These are phyloP conservation scores for Vitis rotundifolia DNA, from an alignment of 164 flowering plant genomes.

Conservation along the genomic window DNA sequence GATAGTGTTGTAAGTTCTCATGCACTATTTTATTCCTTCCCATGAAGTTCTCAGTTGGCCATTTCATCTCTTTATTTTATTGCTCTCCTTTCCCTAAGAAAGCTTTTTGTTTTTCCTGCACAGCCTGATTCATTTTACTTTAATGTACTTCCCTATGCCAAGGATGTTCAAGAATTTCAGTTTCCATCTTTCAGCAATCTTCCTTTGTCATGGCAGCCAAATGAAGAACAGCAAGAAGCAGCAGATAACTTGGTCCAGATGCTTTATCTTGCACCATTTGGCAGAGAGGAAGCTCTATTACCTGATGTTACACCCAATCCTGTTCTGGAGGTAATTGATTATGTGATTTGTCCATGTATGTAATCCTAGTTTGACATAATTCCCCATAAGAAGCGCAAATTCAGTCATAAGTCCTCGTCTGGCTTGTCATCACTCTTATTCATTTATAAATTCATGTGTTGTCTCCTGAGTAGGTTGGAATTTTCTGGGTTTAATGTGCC, in stretches of 20 bases:
- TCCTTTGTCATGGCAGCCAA: constrained; percentile 75
- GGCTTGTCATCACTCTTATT: too few species aligned
- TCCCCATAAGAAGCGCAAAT: background rate
- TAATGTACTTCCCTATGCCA: constrained; percentile 93
- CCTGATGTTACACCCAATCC: constrained; percentile 95
- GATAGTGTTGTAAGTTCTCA: constrained; percentile 58
- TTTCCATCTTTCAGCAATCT: constrained; percentile 83
- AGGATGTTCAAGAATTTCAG: constrained; percentile 94
- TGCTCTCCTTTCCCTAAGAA: background rate
- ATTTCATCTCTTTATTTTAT: too few species aligned
- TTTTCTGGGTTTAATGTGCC: too few species aligned
- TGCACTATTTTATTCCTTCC: constrained; percentile 6
- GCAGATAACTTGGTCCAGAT: constrained; percentile 78
- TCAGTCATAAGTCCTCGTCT: too few species aligned
- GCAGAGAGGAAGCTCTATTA: constrained; percentile 60
- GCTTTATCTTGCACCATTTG: constrained; percentile 86
- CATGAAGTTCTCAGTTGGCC: background rate
- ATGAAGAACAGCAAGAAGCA: constrained; percentile 75
- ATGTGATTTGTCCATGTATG: background rate
- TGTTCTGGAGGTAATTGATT: constrained; percentile 67
- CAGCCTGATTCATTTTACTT: constrained; percentile 97
- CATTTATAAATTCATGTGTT: too few species aligned
- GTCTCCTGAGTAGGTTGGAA: too few species aligned
- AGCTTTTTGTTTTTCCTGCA: constrained; percentile 16
- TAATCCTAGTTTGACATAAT: background rate